Evolutionary conservation across 495 filamentous ascomycete genomes (phyloP).

Genomic region (Tricharina praecox): DNA sequence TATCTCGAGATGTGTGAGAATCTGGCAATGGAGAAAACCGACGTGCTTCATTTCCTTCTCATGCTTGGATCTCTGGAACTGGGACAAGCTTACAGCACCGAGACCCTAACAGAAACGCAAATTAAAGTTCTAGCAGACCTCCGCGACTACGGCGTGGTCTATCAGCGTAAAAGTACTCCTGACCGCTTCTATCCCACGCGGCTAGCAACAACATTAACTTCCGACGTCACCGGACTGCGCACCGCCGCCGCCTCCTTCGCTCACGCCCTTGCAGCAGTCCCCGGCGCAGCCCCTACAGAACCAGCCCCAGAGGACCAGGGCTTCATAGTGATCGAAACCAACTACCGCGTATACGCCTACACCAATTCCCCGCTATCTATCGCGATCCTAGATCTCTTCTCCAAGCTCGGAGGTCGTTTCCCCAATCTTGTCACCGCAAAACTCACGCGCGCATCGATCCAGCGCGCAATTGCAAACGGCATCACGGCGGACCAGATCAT

Average conservation of each 20-base stretch:
- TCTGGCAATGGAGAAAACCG: conserved; percentile 68
- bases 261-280: conserved; percentile 38
- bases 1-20: conserved; percentile 75
- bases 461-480: conserved; percentile 67
- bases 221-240: conserved; percentile 53
- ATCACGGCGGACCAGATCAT: conserved; percentile 94
- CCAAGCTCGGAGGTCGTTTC: conserved; percentile 67
- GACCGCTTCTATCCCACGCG: conserved; percentile 81
- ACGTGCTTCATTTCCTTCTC: conserved; percentile 89
- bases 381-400: conserved; percentile 80
- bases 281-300: conserved; percentile 31
- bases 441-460: conserved; percentile 70
- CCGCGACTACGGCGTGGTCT: conserved; percentile 80
- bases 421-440: conserved; percentile 82
- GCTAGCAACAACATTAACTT: conserved; percentile 85
- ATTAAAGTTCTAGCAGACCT: conserved; percentile 72
- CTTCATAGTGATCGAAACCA: conserved; percentile 95
- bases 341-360: conserved; percentile 95
- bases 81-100: conserved; percentile 70
- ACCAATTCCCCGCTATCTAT: conserved; percentile 85
- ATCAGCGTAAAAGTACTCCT: conserved; percentile 35
- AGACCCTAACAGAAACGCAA: conserved; percentile 60
- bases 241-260: conserved; percentile 40
- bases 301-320: conserved; percentile 40
- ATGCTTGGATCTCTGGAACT: conserved; percentile 87